Base-by-base conservation (phyloP, 2,329 filamentous ascomycete genomes). In the Colletotrichum echinochloae region DNA sequence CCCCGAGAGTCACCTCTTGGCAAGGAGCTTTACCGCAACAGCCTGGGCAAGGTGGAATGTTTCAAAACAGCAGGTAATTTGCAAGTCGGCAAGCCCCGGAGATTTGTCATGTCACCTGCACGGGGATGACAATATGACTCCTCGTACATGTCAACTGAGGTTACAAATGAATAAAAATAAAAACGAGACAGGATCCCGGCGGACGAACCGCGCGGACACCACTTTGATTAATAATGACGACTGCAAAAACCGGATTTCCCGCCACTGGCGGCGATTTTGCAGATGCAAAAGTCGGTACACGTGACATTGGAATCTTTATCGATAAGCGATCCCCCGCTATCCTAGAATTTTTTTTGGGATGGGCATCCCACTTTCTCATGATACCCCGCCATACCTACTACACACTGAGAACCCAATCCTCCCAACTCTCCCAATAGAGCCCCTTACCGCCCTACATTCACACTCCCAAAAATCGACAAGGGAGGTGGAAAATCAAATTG, bases 381-480 rank as follows among this genome's bases (percentile, higher is more conserved):
- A 48, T 65, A 71, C 68, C 68, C 68, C 68, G 68, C 68, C 57
- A 70, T 66, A 56, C 68, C 68, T 64, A 64, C 68, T 51, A 70
- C 60, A 56, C 64, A n/a, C 37, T 65, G 37, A 59, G 48, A 52
- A 44, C 52, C 57, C 64, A 57, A 59, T 52, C n/a, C 20, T 59
- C 35, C 57, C 64, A 57, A 59, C 46, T 18, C 20, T 59, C 35
- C 57, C 30, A 52, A 30, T 33, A 44, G 14, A 61, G 26, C 64
- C 52, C 57, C 39, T 62, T 46, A 23, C 44, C 64, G 51, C n/a
- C 46, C 52, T 49, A 26, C 23, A 30, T 26, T 28, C 14, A 28
- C 28, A 14, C 8, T 16, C 65, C 18, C 39, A 39, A 60, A 60
- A 56, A 35, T 54, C 49, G 62, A 69, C 64, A 55, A n/a, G 52